Evolutionary conservation across 495 filamentous ascomycete species (phyloP).

Genomic region (Lentithecium fluviatile): DNA sequence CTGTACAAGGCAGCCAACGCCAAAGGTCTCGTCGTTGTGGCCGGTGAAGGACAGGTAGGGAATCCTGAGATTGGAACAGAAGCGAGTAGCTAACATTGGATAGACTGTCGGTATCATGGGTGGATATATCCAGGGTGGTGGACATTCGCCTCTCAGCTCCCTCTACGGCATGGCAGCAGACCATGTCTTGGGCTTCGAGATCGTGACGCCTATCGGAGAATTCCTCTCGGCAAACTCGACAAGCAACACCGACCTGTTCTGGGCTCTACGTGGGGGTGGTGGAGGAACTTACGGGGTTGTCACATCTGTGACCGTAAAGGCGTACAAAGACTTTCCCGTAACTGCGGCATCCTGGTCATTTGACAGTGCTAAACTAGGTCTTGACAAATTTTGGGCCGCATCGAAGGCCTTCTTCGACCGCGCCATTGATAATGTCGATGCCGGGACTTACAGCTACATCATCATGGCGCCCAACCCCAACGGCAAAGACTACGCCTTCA

Average conservation of each 20-base stretch:
- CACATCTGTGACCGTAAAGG: constrained; percentile 28
- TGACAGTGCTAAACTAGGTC: constrained; percentile 15
- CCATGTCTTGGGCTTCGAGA: constrained; percentile 26
- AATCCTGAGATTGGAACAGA: neutral
- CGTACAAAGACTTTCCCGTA: constrained; percentile 22
- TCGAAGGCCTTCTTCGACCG: constrained; percentile 17
- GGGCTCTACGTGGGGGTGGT: constrained; percentile 30
- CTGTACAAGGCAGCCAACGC: constrained; percentile 30
- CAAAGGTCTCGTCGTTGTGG: constrained; percentile 28
- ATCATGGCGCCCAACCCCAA: constrained; percentile 2
- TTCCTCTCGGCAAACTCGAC: constrained; percentile 23
- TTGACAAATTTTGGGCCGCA: constrained; percentile 24
- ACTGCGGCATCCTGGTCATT: constrained; percentile 21
- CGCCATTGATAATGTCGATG: constrained; percentile 8
- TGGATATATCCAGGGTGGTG: constrained; percentile 31
- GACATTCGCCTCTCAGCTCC: constrained; percentile 32
- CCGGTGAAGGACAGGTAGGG: constrained; percentile 30
- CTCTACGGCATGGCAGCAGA: constrained; percentile 34
- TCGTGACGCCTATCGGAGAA: constrained; percentile 21
- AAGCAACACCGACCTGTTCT: constrained; percentile 28
- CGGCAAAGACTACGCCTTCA: constrained; percentile 16
- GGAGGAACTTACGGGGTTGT: constrained; percentile 30
- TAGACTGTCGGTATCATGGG: constrained; percentile 36
- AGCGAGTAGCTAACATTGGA: constrained; percentile 36
- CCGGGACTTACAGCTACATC: constrained; percentile 26